Evolutionary conservation across 2,329 filamentous ascomycete species (phyloP).

Genomic region (Paecilomyces dactylethromorphus): DNA sequence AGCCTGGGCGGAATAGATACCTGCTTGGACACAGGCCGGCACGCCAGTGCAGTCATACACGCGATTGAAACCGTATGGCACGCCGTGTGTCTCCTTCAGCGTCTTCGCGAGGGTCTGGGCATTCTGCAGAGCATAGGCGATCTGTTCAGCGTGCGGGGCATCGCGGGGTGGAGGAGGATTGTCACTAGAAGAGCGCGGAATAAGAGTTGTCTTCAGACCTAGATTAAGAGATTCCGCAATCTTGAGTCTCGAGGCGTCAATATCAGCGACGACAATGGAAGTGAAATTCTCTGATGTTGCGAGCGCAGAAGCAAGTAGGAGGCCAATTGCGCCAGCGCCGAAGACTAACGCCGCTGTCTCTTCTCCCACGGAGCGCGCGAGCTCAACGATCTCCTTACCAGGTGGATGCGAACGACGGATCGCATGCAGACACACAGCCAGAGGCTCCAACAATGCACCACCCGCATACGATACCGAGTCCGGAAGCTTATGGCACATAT

Average conservation of each 20-base stretch:
- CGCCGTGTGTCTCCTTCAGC: constrained; percentile 19
- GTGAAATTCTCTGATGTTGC: constrained; percentile 48
- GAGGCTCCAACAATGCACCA: constrained; percentile 54
- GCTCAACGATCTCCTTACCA: constrained; percentile 22
- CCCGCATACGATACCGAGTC: constrained; percentile 47
- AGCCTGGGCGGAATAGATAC: constrained; percentile 39
- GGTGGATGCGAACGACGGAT: constrained; percentile 49
- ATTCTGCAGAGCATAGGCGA: constrained; percentile 24
- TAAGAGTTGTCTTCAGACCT: constrained; percentile 29
- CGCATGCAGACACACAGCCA: constrained; percentile 56
- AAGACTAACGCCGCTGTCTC: constrained; percentile 50
- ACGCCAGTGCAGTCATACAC: constrained; percentile 43
- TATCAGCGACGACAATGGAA: constrained; percentile 55
- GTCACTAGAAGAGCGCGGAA: constrained; percentile 21
- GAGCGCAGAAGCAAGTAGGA: constrained; percentile 53
- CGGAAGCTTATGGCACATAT: constrained; percentile 54
- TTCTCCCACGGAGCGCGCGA: constrained; percentile 35
- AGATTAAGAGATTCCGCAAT: constrained; percentile 43
- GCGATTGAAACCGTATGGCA: constrained; percentile 31
- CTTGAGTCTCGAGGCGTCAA: constrained; percentile 49
- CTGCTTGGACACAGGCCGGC: constrained; percentile 38
- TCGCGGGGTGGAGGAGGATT: constrained; percentile 23
- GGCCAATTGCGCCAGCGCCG: constrained; percentile 55
- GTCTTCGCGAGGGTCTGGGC: constrained; percentile 29
- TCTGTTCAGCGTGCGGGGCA: constrained; percentile 26